Conservation (phyloP, 2,329 filamentous ascomycete species). For the Botrytis byssoidea region DNA sequence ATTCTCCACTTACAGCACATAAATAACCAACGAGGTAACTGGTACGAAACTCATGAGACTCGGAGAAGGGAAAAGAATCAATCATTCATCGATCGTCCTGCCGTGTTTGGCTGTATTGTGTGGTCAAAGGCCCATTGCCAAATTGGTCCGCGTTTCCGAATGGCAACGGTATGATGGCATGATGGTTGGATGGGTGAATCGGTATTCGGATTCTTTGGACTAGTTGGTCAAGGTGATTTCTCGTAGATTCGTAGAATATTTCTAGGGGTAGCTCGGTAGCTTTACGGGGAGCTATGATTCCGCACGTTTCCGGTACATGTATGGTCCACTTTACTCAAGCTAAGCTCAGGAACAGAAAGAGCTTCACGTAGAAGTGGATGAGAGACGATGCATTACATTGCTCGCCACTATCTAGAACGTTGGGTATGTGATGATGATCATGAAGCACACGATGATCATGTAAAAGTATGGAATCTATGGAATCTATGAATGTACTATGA, state of each 20-base stretch:
- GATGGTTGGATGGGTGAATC: neutral
- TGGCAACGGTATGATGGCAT: neutral
- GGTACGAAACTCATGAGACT: constrained; percentile 2
- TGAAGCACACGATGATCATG: neutral
- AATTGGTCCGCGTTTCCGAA: constrained; percentile 5
- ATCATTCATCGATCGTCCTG: neutral
- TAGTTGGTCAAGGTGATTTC: neutral
- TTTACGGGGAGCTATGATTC: constrained; percentile 3
- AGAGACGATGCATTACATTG: neutral
- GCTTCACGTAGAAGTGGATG: neutral
- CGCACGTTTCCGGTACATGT: neutral
- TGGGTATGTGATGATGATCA: neutral
- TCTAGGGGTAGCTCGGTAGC: neutral
- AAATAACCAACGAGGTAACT: neutral
- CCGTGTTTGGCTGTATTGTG: neutral
- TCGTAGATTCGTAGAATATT: neutral
- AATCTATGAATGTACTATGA: no score
- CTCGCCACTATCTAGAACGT: neutral
- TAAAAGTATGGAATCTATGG: neutral
- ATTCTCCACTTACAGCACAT: neutral
- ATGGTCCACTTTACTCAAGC: neutral
- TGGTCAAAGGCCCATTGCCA: neutral
- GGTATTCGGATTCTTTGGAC: constrained; percentile 5
- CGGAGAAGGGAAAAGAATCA: neutral
- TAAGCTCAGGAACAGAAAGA: neutral